Evolutionary conservation across 139 green algal genomes (phyloP), one percentile per base, ranked within the genome.

Genomic region (Chlamydomonas incerta): DNA sequence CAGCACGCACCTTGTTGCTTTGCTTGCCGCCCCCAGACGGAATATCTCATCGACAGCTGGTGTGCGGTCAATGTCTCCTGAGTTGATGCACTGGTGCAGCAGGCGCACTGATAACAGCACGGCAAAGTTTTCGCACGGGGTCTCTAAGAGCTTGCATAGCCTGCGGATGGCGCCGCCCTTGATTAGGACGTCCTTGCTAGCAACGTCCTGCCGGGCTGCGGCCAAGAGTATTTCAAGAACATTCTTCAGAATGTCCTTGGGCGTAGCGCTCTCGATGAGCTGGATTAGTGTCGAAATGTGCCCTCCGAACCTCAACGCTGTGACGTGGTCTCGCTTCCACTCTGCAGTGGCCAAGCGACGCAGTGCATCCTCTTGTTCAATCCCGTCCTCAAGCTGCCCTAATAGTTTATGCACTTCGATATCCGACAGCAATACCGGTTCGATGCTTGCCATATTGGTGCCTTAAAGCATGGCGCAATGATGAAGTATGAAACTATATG

Each of bases 41-140:
- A 70, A 70, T 29, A 70, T 29, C 63, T 70, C 63, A 20, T 70
- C 63, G 3, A 70, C 63, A 29, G 63, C 63, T 21, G 63, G 63
- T 10, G 29, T 29, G 3, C 63, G 29, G 26, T 35, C 63, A 29
- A 70, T 37, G 1, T 70, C 63, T 4, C 63, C 63, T 10, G 63
- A 70, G 63, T 70, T 70, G 29, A 70, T 70, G 63, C 29, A 37
- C 63, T 70, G 63, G n/a, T 70, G 63, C n/a, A 70, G n/a, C n/a
- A 70, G n/a, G 26, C 63, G 63, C 5, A 70, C 63, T 1, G n/a
- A 37, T 11, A 70, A 29, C 1, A 70, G 63, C 13, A 35, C n/a
- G 5, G 41, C 63, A 29, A 8, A 2, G 5, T 37, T 9, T 4
- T 37, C 14, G 41, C n/a, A 0, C 8, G 1, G 10, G 29, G 29